Evolutionary conservation across 768 basidiomycete genomes (phyloP), one percentile per base, ranked within the genome.

Genomic region (Calocybe gangraenosa): DNA sequence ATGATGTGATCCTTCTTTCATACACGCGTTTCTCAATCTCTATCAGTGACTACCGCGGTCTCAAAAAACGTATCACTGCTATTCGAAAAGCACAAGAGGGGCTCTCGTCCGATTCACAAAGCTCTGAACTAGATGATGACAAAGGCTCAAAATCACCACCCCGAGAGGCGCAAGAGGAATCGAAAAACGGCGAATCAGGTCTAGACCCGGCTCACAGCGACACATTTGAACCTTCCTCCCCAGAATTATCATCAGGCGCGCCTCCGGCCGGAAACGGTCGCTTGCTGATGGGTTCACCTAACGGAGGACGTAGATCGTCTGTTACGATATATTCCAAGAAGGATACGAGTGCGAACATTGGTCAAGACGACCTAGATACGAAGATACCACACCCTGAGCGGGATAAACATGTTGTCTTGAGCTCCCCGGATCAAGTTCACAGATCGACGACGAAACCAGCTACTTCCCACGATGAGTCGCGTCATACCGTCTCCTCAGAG

Each of bases 21-120:
- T 21, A 18, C 18, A 17, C 21, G n/a, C 44, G 20, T 32, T 20
- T 32, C 32, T 34, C 31, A 40, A 15, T n/a, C 49, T 17, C 18
- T 41, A 23, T 30, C 51, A 90, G 87, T 58, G 79, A 90, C 59
- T 91, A 90, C 55, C 74, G 75, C 2, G 77, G 73, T 7, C 75
- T 91, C 13, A 89, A 89, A 63, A 82, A 78, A 50, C 69, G 72
- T 11, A 82, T 90, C 18, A 67, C 68, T 11, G 71, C 72, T 1
- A 78, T 88, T 44, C 73, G 73, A 25, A 66, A 64, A 44, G 63
- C 61, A 0, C 64, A 66, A 43, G 58, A 67, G 36, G 61, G 57
- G 13, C 30, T 58, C 8, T 34, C 34, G 9, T 49, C 54, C 1
- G 58, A 57, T 7, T 44, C 57, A 14, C 32, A 43, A n/a, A 47